A percentile compares a stretch with the other conserved stretches of the same genome.
Evolutionary conservation across 2,329 filamentous ascomycete species (phyloP).

Genomic region (Ceratocystiopsis minuta): DNA sequence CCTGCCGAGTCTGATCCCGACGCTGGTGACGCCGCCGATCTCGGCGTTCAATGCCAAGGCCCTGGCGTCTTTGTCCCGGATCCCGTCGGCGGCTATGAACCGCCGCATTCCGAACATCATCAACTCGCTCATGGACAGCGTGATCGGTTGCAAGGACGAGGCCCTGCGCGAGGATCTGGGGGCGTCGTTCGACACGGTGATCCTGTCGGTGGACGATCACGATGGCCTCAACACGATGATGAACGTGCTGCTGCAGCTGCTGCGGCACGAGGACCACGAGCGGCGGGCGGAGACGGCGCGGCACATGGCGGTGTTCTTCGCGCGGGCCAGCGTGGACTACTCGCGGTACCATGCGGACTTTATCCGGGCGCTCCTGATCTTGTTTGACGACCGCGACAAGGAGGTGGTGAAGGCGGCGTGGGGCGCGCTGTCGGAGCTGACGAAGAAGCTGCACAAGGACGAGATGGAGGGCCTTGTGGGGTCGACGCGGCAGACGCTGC

Average conservation of each 20-base stretch:
- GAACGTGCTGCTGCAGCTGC: conserved; percentile 73
- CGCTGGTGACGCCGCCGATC: conserved; percentile 76
- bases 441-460: conserved; percentile 80
- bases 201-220: conserved; percentile 85
- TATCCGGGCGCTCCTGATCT: conserved; percentile 73
- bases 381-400: conserved; percentile 72
- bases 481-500: conserved; percentile 70
- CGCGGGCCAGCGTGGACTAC: conserved; percentile 65
- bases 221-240: conserved; percentile 92
- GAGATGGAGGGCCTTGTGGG: conserved; percentile 89
- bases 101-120: conserved; percentile 76
- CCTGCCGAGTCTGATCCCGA: conserved; percentile 86
- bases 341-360: conserved; percentile 93
- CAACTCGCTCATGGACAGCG: conserved; percentile 86
- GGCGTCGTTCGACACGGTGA: conserved; percentile 69
- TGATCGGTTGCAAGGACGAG: conserved; percentile 62
- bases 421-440: conserved; percentile 72
- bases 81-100: conserved; percentile 81
- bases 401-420: conserved; percentile 81
- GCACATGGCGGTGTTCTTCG: conserved; percentile 77
- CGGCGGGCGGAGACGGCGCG: conserved; percentile 61
- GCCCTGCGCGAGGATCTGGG: conserved; percentile 54
- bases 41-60: conserved; percentile 89
- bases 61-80: conserved; percentile 78
- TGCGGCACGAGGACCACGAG: conserved; percentile 84